Conservation (phyloP, 1,284 basidiomycete genomes). For the Sparassis latifolia region DNA sequence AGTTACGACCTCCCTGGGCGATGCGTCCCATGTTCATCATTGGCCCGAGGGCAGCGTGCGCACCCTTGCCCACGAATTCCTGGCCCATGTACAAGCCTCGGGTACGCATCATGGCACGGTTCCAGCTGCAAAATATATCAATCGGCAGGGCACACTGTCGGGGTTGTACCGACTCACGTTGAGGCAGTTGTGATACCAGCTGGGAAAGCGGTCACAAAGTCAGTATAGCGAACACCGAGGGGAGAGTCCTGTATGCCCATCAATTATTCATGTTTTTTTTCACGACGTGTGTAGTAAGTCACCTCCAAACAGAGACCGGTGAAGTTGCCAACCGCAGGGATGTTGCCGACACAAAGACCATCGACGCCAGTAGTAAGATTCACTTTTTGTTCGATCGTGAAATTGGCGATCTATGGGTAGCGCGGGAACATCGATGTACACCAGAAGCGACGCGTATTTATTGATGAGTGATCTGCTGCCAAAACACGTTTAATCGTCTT, state of each 20-base stretch:
- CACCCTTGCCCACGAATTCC: conserved; percentile 78
- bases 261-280: no score
- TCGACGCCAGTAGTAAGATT: conserved; percentile 32
- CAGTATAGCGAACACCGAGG: conserved; percentile 33
- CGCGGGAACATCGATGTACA: no score
- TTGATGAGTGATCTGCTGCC: no score
- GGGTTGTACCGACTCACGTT: conserved; percentile 21
- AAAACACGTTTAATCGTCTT: conserved; percentile 27
- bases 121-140: conserved; percentile 23
- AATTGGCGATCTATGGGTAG: no score
- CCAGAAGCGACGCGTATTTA: no score
- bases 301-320: conserved; percentile 61
- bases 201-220: conserved; percentile 58
- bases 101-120: conserved; percentile 59
- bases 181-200: conserved; percentile 51
- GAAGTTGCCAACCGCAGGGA: conserved; percentile 29
- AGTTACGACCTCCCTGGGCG: conserved; percentile 69
- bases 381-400: conserved; percentile 28
- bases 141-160: no score
- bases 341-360: conserved; percentile 40
- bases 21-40: conserved; percentile 71
- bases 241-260: conserved; percentile 34
- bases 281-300: no score
- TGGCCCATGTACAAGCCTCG: conserved; percentile 73
- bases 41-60: conserved; percentile 60